Conservation (phyloP, 371 early-diverging fungal species). For the Chytridium lagenaria region DNA sequence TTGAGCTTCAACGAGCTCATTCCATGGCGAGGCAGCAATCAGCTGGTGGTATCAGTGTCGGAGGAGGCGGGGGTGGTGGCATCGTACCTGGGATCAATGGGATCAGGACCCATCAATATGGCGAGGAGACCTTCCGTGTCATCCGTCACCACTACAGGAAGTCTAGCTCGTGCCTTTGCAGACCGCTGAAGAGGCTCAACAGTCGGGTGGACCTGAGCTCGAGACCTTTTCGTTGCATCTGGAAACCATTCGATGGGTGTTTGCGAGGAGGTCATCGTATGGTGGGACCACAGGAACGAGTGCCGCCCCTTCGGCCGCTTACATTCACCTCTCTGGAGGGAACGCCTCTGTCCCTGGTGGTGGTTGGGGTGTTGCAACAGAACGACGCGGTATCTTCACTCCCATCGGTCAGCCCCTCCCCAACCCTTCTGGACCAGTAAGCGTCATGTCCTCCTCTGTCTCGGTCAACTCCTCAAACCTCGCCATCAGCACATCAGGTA, state of each 20-base stretch:
- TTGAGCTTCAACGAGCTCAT: background rate
- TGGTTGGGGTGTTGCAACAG: conserved; percentile 11
- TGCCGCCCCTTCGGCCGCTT: background rate
- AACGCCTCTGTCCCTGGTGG: conserved; percentile 1
- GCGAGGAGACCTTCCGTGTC: conserved; percentile 8
- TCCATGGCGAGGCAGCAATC: background rate
- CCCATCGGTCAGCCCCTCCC: background rate
- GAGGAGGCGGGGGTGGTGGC: too few species aligned
- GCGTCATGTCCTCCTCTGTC: background rate
- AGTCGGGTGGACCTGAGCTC: background rate
- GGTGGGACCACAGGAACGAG: background rate
- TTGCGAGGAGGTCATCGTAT: conserved; percentile 1
- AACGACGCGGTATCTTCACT: background rate
- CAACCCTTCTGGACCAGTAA: too few species aligned
- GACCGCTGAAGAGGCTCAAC: background rate
- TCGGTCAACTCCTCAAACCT: background rate
- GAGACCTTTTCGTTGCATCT: conserved; percentile 4
- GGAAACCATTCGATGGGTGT: conserved; percentile 7
- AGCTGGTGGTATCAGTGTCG: too few species aligned
- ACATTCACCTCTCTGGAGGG: background rate
- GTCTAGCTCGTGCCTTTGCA: background rate
- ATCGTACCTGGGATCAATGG: background rate
- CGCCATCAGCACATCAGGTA: background rate
- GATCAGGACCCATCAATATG: too few species aligned
- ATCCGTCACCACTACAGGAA: conserved; percentile 12